phyloP scores from a whole-genome alignment of 2,329 filamentous ascomycete species.

The Cladophialophora yegresii region DNA sequence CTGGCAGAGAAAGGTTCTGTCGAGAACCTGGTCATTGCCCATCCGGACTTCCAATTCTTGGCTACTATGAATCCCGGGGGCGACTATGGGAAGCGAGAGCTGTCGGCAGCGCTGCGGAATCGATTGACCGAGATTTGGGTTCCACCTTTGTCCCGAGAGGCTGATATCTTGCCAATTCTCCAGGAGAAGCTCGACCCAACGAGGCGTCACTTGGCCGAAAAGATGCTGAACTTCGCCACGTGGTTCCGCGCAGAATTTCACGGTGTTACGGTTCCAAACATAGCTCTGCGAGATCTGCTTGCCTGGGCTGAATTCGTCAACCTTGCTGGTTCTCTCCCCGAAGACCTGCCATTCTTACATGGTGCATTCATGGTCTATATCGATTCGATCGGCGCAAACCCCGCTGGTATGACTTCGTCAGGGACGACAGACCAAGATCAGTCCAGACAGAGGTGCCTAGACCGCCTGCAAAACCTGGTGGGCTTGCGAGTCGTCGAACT shows the following conservation, averaged over 20 bases:
- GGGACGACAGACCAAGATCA: slow-evolving; percentile 68
- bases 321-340: slow-evolving; percentile 55
- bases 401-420: slow-evolving; percentile 78
- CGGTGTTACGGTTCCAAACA: slow-evolving; percentile 70
- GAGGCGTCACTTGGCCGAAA: slow-evolving; percentile 60
- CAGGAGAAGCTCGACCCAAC: slow-evolving; percentile 66
- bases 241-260: slow-evolving; percentile 88
- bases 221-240: slow-evolving; percentile 81
- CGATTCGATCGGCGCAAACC: slow-evolving; percentile 92
- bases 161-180: slow-evolving; percentile 87
- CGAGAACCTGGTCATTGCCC: slow-evolving; percentile 75
- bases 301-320: slow-evolving; percentile 95
- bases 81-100: slow-evolving; percentile 96
- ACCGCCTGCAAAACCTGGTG: slow-evolving; percentile 69
- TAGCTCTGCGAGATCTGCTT: slow-evolving; percentile 89
- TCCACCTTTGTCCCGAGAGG: slow-evolving; percentile 76
- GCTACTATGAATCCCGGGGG: slow-evolving; percentile 99
- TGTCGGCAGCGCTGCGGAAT: slow-evolving; percentile 92
- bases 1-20: slow-evolving; percentile 90
- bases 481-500: slow-evolving; percentile 62
- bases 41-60: slow-evolving; percentile 86
- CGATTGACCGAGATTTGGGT: slow-evolving; percentile 99
- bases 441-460: slow-evolving; percentile 72
- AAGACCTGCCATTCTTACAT: slow-evolving; percentile 64
- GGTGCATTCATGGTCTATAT: slow-evolving; percentile 95